Base-by-base conservation (phyloP, 306 rosid genomes). In the Amphicarpaea edgeworthii region DNA sequence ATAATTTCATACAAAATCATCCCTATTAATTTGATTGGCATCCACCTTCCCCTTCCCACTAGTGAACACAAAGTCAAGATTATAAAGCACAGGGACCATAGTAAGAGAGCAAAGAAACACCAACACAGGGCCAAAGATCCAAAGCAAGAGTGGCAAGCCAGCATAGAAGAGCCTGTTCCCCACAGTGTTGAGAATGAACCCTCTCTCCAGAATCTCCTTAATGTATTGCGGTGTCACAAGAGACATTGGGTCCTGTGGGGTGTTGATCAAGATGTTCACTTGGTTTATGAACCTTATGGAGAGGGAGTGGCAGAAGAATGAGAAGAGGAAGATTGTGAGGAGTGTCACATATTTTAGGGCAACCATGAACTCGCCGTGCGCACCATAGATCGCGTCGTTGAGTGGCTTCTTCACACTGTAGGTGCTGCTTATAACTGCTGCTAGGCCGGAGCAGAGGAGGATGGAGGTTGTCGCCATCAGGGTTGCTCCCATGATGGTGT, bases 401-500 rank as follows among this genome's bases (percentile, higher is more conserved):
- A 94, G 85, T 0, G 98, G 96, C 40, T 94, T 94, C 75, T 94
- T 94, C 51, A 94, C 83, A 32, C 95, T 94, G 78, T 94, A 94
- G 5, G 96, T 90, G 96, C 98, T 92, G 86, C 97, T 94, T 46
- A 94, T 78, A 2, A 92, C 92, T 4, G 98, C 96, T 5, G 98
- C 97, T 7, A 94, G 87, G 0, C 98, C 98, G 2, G 83, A 71
- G 73, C 95, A 85, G 1, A 94, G 89, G 0, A 94, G 87, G 51
- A 94, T 88, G 0, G 98, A 90, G 6, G 96, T 92, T 5, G 98
- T 92, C 50, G 98, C 98, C 98, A 94, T 94, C 60, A 94, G 78
- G 42, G 97, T 92, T 7, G 92, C 87, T 5, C 96, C 98, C 98
- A 94, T 94, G 63, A 94, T 88, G 32, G 88, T 84, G 84, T 94